Conservation (phyloP, 1,139 yeast genomes). For the Candida sanyaensis region DNA sequence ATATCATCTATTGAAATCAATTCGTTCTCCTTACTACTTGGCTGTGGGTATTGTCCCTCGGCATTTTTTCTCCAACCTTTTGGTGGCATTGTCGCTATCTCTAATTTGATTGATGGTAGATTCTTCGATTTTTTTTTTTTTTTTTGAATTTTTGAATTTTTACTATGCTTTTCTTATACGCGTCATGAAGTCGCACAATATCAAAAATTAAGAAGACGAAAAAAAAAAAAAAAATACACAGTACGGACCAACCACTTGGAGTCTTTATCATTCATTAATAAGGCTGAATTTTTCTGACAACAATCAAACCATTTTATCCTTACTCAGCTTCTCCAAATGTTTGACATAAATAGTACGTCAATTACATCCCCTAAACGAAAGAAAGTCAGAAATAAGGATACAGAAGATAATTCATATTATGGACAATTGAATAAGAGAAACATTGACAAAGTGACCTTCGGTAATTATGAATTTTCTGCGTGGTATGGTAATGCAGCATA, state of each 20-base stretch:
- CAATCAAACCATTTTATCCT: not conserved
- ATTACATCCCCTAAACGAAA: constrained; percentile 4
- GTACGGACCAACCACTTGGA: not conserved
- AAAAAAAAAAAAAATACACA: not conserved
- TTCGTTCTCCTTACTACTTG: constrained; percentile 53
- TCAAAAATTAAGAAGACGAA: not conserved
- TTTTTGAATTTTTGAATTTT: not conserved
- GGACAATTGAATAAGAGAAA: constrained; percentile 64
- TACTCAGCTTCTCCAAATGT: constrained; percentile 1
- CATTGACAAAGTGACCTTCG: constrained; percentile 64
- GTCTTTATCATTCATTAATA: too few species aligned
- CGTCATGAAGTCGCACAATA: not conserved
- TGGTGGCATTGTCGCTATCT: constrained; percentile 59
- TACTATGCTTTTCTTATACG: not conserved
- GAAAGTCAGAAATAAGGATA: constrained; percentile 3
- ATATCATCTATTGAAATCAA: constrained; percentile 66
- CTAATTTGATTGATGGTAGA: not conserved
- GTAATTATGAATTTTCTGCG: constrained; percentile 64
- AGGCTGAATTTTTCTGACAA: not conserved
- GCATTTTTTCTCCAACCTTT: constrained; percentile 82
- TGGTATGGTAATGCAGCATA: constrained; percentile 90
- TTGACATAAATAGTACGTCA: constrained; percentile 4
- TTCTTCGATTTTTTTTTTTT: not conserved
- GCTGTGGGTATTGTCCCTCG: constrained; percentile 60
- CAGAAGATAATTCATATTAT: constrained; percentile 39